Percentiles rank a stretch among this genome's conserved stretches.
phyloP scores from a whole-genome alignment of 331 rosid genomes.

The Telfairia occidentalis region DNA sequence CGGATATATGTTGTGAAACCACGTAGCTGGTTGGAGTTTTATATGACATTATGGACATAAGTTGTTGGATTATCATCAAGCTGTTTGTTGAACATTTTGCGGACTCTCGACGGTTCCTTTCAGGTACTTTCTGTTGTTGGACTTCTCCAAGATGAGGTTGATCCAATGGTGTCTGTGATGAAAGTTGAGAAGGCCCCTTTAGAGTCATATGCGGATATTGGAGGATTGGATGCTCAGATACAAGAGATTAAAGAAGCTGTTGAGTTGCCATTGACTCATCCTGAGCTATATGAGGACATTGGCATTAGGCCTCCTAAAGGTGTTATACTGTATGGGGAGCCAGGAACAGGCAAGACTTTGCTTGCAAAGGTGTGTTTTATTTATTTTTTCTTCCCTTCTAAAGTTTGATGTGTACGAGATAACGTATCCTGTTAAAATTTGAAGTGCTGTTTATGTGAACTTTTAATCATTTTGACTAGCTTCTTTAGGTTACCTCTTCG shows the following conservation, averaged over 20 bases:
- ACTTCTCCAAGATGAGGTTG: slow-evolving; percentile 96
- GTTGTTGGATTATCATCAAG: not conserved
- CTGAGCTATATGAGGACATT: slow-evolving; percentile 91
- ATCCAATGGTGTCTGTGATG: slow-evolving; percentile 99
- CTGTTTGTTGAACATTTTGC: not conserved
- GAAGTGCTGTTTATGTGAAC: not conserved
- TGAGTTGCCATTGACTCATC: slow-evolving; percentile 94
- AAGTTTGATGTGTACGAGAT: not conserved
- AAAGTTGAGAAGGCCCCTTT: slow-evolving; percentile 96
- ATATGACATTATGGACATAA: not conserved
- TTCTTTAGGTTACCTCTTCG: not conserved
- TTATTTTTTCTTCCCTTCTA: not conserved
- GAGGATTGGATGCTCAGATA: slow-evolving; percentile 97
- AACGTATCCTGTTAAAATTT: not conserved
- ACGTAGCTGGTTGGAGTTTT: not conserved
- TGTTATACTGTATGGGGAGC: slow-evolving; percentile 85
- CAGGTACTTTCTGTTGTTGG: slow-evolving; percentile 98
- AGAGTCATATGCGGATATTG: slow-evolving; percentile 94
- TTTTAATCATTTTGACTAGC: not conserved
- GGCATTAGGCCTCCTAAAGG: slow-evolving; percentile 99
- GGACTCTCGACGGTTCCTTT: not conserved
- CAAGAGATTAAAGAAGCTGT: slow-evolving; percentile 99
- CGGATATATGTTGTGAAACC: not conserved
- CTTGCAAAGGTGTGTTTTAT: slow-evolving; percentile 67
- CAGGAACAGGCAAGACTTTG: slow-evolving; percentile 98